phyloP scores from a whole-genome alignment of 1,284 basidiomycete genomes.

The Phellopilus nigrolimitatus region DNA sequence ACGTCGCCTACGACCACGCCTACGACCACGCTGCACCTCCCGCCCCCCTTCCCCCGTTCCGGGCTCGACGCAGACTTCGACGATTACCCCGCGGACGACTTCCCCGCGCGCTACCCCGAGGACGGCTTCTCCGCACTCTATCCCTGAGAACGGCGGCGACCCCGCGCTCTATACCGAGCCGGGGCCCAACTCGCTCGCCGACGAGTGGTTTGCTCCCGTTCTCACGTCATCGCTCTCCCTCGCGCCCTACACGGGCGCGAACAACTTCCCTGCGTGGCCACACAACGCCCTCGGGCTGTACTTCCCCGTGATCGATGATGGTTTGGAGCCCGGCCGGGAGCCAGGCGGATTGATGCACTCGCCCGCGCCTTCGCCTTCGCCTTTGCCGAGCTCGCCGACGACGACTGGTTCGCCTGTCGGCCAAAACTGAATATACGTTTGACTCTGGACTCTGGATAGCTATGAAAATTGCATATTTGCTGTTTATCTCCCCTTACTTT shows the following conservation, averaged over 20 bases:
- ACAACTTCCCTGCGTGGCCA: background rate
- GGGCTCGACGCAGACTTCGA: too few relatives aligned
- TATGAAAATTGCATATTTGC: too few relatives aligned
- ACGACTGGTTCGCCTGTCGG: background rate
- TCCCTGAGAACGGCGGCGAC: background rate
- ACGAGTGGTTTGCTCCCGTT: slow-evolving; percentile 2
- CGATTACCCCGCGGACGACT: too few relatives aligned
- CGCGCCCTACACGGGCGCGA: background rate
- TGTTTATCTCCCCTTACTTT: too few relatives aligned
- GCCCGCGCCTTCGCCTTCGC: background rate
- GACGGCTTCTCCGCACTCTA: too few relatives aligned
- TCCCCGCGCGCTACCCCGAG: too few relatives aligned
- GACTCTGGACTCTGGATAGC: background rate
- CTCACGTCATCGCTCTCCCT: background rate
- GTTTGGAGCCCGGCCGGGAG: background rate
- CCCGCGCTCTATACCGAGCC: background rate
- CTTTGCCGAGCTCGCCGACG: too few relatives aligned
- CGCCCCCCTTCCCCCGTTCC: too few relatives aligned
- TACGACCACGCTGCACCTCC: too few relatives aligned
- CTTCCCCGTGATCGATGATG: background rate
- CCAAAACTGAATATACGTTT: background rate
- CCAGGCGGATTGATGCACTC: background rate
- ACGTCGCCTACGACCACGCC: too few relatives aligned
- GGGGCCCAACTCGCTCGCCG: slow-evolving; percentile 1
- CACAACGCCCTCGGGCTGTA: slow-evolving; percentile 5